Evolutionary conservation across 768 basidiomycete species (phyloP).

Genomic region (Ephemerocybe angulata): DNA sequence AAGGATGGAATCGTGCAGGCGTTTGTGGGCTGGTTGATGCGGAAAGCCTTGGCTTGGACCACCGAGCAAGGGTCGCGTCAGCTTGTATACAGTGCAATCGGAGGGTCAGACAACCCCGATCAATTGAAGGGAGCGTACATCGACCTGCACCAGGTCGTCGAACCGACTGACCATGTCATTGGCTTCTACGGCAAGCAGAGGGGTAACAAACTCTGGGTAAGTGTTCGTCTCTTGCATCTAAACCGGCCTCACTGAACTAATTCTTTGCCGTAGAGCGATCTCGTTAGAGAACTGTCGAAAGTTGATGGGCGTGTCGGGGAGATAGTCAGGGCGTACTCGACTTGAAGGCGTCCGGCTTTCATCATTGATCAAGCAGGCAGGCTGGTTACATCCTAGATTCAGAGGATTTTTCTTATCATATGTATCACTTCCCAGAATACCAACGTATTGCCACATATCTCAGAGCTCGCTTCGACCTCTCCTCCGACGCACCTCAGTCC

Average conservation of each 20-base stretch:
- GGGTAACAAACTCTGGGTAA: conserved; percentile 28
- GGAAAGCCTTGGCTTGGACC: conserved; percentile 32
- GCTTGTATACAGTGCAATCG: conserved; percentile 30
- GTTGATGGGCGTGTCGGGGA: background rate
- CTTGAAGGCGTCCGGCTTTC: too few species aligned
- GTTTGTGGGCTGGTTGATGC: conserved; percentile 22
- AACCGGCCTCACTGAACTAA: background rate
- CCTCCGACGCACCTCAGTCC: too few species aligned
- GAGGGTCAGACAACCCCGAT: conserved; percentile 15
- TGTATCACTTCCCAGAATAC: too few species aligned
- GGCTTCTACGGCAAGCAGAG: conserved; percentile 21
- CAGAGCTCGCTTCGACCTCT: too few species aligned
- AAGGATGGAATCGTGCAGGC: too few species aligned
- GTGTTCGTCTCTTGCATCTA: background rate
- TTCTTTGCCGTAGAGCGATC: background rate
- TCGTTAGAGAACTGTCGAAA: background rate
- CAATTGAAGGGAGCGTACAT: conserved; percentile 30
- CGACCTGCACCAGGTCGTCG: conserved; percentile 17
- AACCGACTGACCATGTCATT: conserved; percentile 27
- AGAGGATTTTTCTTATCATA: too few species aligned
- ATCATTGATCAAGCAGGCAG: too few species aligned
- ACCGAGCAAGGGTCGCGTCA: conserved; percentile 37
- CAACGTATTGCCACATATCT: too few species aligned
- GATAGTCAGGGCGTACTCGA: too few species aligned
- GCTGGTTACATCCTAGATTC: too few species aligned